Evolutionary conservation across 1,139 yeast species (phyloP).

Genomic region (Suhomyces bribrorum): DNA sequence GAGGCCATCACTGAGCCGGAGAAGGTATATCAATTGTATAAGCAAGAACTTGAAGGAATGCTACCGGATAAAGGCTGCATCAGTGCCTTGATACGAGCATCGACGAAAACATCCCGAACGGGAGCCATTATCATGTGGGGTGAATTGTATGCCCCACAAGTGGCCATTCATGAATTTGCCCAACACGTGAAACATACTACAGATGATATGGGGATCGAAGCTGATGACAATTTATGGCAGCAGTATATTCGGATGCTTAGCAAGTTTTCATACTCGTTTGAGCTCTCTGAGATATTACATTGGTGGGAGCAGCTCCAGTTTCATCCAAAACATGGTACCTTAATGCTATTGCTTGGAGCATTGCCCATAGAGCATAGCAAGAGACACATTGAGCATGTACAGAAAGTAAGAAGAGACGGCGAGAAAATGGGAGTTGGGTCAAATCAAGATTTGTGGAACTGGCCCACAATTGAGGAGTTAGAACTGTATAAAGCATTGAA

Average conservation of each 20-base stretch:
- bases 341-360: slow-evolving; percentile 38
- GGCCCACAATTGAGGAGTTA: slow-evolving; percentile 16
- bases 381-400: slow-evolving; percentile 44
- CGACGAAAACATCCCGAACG: slow-evolving; percentile 22
- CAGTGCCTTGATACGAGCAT: slow-evolving; percentile 44
- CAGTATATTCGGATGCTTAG: slow-evolving; percentile 53
- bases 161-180: slow-evolving; percentile 61
- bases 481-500: slow-evolving; percentile 6
- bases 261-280: slow-evolving; percentile 48
- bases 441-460: slow-evolving; percentile 13
- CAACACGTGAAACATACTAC: slow-evolving; percentile 24
- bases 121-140: slow-evolving; percentile 43
- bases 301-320: slow-evolving; percentile 61
- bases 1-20: slow-evolving; percentile 33
- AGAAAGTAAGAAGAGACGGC: slow-evolving; percentile 23
- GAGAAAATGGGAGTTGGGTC: slow-evolving; percentile 1
- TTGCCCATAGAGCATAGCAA: slow-evolving; percentile 42
- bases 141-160: slow-evolving; percentile 55
- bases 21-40: slow-evolving; percentile 13
- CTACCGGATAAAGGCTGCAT: slow-evolving; percentile 43
- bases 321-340: slow-evolving; percentile 42
- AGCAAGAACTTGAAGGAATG: slow-evolving; percentile 20
- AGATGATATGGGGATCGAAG: slow-evolving; percentile 34
- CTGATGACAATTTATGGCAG: slow-evolving; percentile 51
- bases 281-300: slow-evolving; percentile 51